Evolutionary conservation across 2,329 filamentous ascomycete species (phyloP).

Genomic region (Fusarium sp.): DNA sequence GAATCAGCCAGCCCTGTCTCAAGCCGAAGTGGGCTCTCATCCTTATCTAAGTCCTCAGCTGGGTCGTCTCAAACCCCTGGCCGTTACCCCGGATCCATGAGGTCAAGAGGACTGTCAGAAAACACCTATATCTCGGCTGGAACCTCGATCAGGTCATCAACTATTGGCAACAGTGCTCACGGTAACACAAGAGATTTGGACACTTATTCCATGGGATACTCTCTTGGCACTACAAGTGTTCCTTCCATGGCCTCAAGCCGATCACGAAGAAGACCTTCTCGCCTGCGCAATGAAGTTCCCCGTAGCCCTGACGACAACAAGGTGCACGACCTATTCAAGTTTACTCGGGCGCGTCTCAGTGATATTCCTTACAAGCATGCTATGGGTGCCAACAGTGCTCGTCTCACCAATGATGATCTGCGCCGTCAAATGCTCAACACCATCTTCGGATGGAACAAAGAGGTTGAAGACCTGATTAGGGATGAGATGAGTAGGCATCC

Average conservation of each 20-base stretch:
- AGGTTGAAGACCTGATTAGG: constrained; percentile 81
- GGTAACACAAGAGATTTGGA: constrained; percentile 53
- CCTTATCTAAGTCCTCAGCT: constrained; percentile 62
- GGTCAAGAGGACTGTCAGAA: constrained; percentile 67
- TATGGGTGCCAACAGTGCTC: constrained; percentile 64
- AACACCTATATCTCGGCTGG: constrained; percentile 76
- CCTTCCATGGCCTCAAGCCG: constrained; percentile 60
- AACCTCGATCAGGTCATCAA: constrained; percentile 55
- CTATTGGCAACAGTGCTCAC: constrained; percentile 38
- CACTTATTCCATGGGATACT: constrained; percentile 62
- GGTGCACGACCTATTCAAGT: constrained; percentile 85
- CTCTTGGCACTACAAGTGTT: constrained; percentile 49
- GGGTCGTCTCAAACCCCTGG: constrained; percentile 65
- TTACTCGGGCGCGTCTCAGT: constrained; percentile 79
- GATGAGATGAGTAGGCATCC: constrained; percentile 85
- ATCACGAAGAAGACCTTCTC: constrained; percentile 66
- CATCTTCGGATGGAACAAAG: constrained; percentile 94
- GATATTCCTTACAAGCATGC: constrained; percentile 85
- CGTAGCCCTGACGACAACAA: constrained; percentile 78
- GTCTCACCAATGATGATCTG: constrained; percentile 80
- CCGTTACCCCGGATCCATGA: constrained; percentile 60
- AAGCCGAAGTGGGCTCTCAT: constrained; percentile 70
- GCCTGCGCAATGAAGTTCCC: constrained; percentile 81
- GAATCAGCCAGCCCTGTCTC: constrained; percentile 75
- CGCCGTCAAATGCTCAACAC: constrained; percentile 90